Percentiles rank a stretch among this genome's conserved stretches.
phyloP scores from a whole-genome alignment of 768 basidiomycete genomes.

The Podaxis sp. region DNA sequence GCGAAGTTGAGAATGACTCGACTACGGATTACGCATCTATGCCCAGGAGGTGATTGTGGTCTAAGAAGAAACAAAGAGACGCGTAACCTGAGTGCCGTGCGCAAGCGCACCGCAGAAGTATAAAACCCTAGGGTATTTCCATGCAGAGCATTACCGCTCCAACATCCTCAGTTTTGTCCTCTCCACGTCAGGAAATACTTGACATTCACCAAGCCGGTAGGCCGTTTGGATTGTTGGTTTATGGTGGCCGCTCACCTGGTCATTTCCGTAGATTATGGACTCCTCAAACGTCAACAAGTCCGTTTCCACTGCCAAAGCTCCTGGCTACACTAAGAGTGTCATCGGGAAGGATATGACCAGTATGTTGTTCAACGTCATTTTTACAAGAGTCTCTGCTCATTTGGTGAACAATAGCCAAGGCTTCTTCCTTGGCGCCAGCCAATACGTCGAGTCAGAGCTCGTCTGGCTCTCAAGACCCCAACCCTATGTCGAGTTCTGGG shows the following conservation, averaged over 20 bases:
- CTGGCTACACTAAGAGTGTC: constrained; percentile 11
- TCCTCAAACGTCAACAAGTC: constrained; percentile 6
- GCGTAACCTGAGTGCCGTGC: not conserved
- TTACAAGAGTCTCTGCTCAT: not conserved
- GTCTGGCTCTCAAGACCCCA: not conserved
- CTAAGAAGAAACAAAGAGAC: not conserved
- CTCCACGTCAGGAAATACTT: not conserved
- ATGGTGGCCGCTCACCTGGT: not conserved
- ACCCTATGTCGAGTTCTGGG: constrained; percentile 17
- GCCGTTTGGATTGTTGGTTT: not conserved
- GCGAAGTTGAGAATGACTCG: not conserved
- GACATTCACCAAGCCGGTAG: not conserved
- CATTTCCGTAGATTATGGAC: not conserved
- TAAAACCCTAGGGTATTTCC: not conserved
- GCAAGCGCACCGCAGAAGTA: not conserved
- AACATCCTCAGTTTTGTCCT: not conserved
- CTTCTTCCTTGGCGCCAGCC: not conserved
- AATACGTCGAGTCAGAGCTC: not conserved
- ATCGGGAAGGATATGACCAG: constrained; percentile 14
- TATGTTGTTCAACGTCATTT: not conserved
- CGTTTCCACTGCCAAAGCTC: constrained; percentile 4
- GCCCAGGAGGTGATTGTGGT: not conserved
- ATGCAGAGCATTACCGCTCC: not conserved
- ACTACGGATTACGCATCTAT: constrained; percentile 2
- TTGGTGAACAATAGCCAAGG: not conserved